Base-by-base conservation (phyloP, 2,329 filamentous ascomycete species). In the Parastagonospora nodorum region DNA sequence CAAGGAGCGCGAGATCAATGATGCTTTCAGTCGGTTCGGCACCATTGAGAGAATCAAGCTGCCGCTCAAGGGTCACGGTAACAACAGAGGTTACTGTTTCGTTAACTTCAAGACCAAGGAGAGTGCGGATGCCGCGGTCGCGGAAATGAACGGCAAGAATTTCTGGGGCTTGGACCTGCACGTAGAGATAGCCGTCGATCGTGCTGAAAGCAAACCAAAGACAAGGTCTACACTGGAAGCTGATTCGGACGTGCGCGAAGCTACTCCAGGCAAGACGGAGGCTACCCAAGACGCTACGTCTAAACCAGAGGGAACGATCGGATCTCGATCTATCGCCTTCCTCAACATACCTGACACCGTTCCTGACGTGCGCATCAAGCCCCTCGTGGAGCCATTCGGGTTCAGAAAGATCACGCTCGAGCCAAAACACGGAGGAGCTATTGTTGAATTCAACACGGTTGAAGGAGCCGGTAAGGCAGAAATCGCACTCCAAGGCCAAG, bases 311-410 rank as follows among this genome's bases (percentile, higher is more conserved):
- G 45, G 39, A 6, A 48, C 45, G 12, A 48, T 48, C 12, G 45
- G 45, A 2, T 57, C 67, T 1, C 86, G 91, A 45, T 94, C 90
- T 1, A 81, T 97, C 42, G 88, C 88, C 8, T 78, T 99, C 27
- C 84, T 97, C 75, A 88, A 92, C 55, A 79, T 99, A 1, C 91
- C 94, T 0, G 94, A 97, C 67, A 97, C 92, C 0, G 85, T 97
- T 64, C 97, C 95, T 58, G 90, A 96, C 65, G 85, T 89, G 1
- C 90, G 92, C 28, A 84, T 99, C 47, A 84, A 84, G 38, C 81
- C 86, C 0, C 77, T 95, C 2, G 85, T 89, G 8, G 88, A 91
- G 61, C 82, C 85, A 1, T 81, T 87, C 38, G 92, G 91, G 0
- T 80, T 97, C 19, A 80, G 87, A 57, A 93, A 92, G 71, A 80